Conservation (phyloP, 805 yeast genomes). For the Candida easanensis region DNA sequence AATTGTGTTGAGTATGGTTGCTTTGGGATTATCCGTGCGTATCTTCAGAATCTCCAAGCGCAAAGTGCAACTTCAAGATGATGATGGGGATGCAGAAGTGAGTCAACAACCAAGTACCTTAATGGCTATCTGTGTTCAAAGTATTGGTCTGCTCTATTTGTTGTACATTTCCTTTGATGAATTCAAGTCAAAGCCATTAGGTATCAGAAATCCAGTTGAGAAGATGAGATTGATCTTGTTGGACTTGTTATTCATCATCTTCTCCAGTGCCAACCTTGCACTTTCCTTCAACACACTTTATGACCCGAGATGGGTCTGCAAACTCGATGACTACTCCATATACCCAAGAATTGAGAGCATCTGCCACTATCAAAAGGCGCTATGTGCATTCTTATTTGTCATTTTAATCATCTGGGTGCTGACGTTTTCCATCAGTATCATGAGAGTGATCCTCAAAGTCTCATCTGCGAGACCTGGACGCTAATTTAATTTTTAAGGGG, state of each 20-base stretch:
- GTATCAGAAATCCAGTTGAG: conserved; percentile 79
- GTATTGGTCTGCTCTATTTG: conserved; percentile 73
- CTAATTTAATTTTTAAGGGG: too few species aligned
- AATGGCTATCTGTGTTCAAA: conserved; percentile 86
- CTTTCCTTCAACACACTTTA: conserved; percentile 79
- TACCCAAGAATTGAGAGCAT: conserved; percentile 45
- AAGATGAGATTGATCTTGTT: conserved; percentile 79
- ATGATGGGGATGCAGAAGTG: conserved; percentile 30
- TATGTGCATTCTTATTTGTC: conserved; percentile 76
- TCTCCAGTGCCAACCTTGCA: conserved; percentile 84
- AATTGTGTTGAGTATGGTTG: conserved; percentile 56
- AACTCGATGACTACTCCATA: conserved; percentile 18
- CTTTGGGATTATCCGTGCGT: conserved; percentile 69
- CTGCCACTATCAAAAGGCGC: conserved; percentile 74
- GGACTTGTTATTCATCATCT: conserved; percentile 84
- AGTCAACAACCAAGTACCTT: conserved; percentile 85
- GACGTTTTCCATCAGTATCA: conserved; percentile 78
- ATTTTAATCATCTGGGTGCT: conserved; percentile 79
- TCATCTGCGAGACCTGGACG: conserved; percentile 8
- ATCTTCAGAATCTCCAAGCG: conserved; percentile 43
- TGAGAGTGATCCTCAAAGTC: conserved; percentile 76
- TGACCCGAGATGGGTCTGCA: conserved; percentile 82
- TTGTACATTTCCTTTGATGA: conserved; percentile 87
- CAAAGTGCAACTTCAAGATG: conserved; percentile 15
- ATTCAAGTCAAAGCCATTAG: conserved; percentile 87